Percentiles rank a stretch among this genome's conserved stretches.
These are phyloP conservation scores for Aciculoconidium aculeatum DNA, from an alignment of 805 yeast genomes.

Conservation along the genomic window DNA sequence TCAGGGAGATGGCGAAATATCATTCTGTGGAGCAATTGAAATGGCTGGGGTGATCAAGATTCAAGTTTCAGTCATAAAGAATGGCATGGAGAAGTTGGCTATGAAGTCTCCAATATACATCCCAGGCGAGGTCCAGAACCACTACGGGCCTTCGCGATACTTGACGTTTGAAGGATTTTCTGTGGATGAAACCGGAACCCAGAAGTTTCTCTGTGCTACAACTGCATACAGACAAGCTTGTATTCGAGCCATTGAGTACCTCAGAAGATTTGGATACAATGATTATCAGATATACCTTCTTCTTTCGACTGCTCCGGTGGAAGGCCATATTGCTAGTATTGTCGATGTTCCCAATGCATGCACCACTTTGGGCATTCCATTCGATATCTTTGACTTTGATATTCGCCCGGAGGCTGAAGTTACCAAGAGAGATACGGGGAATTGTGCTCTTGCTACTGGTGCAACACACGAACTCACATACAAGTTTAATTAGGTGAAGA, in stretches of 20 bases:
- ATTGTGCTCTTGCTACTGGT: constrained; percentile 31
- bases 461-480: constrained; percentile 11
- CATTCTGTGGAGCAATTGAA: constrained; percentile 51
- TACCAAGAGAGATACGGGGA: constrained; percentile 24
- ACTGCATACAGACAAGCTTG: constrained; percentile 49
- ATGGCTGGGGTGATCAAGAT: constrained; percentile 45
- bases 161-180: constrained; percentile 50
- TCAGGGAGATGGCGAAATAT: constrained; percentile 50
- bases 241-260: constrained; percentile 43
- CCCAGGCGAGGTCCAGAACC: constrained; percentile 45
- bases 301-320: constrained; percentile 43
- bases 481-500: constrained; percentile 10
- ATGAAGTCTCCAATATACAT: constrained; percentile 43
- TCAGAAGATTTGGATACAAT: constrained; percentile 44
- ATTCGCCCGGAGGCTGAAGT: constrained; percentile 33
- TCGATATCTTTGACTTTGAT: constrained; percentile 48
- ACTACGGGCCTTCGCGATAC: constrained; percentile 44
- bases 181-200: constrained; percentile 44
- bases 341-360: constrained; percentile 51
- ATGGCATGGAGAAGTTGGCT: constrained; percentile 35
- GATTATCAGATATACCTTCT: constrained; percentile 46
- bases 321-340: constrained; percentile 47
- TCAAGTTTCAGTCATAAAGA: constrained; percentile 34
- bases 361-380: constrained; percentile 45
- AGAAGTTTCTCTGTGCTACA: constrained; percentile 41